Conservation (phyloP, 768 basidiomycete genomes). For the Termitomyces sp. region DNA sequence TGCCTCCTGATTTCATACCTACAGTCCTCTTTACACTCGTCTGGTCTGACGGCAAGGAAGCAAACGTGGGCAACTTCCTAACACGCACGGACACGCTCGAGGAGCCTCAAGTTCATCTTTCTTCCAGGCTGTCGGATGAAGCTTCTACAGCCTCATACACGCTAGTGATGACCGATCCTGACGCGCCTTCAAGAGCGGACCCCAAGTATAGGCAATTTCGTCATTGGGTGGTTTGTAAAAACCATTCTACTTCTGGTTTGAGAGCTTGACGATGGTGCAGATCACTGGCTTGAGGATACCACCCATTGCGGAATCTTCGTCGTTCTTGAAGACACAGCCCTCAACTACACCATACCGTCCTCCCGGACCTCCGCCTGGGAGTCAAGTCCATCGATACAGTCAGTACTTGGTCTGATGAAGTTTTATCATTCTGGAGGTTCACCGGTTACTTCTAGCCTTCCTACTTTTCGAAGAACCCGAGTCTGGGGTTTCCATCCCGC, state of each 20-base stretch:
- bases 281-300: constrained; percentile 32
- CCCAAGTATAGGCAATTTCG: constrained; percentile 49
- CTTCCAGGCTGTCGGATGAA: constrained; percentile 32
- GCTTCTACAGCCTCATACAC: constrained; percentile 33
- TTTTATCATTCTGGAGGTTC: background rate
- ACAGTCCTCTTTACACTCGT: constrained; percentile 38
- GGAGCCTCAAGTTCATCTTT: constrained; percentile 46
- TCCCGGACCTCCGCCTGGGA: constrained; percentile 50
- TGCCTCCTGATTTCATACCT: constrained; percentile 32
- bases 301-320: constrained; percentile 19
- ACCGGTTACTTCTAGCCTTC: constrained; percentile 31
- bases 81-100: constrained; percentile 32
- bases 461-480: constrained; percentile 58
- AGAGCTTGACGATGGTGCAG: constrained; percentile 12
- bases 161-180: constrained; percentile 54
- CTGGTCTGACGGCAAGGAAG: constrained; percentile 36
- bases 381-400: constrained; percentile 59
- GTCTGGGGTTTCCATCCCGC: constrained; percentile 33
- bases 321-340: constrained; percentile 36
- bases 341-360: constrained; percentile 53
- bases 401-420: constrained; percentile 6
- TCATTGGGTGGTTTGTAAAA: constrained; percentile 44
- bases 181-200: constrained; percentile 46
- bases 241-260: background rate
- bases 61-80: constrained; percentile 25